Conservation (phyloP, 2,329 filamentous ascomycete genomes). For the Fusarium setosum region DNA sequence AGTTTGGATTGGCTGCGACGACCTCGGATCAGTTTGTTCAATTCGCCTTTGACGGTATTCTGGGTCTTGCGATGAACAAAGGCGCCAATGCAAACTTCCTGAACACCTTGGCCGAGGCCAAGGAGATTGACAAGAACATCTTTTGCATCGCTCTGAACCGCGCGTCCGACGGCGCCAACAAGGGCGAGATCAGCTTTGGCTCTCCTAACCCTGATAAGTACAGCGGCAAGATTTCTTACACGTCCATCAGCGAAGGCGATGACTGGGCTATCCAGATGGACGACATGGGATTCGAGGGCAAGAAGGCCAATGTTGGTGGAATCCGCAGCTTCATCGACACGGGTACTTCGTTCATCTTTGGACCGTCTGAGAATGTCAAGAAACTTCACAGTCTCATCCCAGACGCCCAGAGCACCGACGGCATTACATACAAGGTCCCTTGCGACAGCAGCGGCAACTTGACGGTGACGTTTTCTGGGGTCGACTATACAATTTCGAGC, state of each 20-base stretch:
- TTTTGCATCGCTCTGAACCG: constrained; percentile 80
- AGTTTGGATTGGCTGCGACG: constrained; percentile 78
- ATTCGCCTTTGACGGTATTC: constrained; percentile 89
- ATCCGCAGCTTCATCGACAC: constrained; percentile 82
- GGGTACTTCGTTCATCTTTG: constrained; percentile 83
- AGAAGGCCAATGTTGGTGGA: constrained; percentile 65
- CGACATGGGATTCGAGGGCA: constrained; percentile 71
- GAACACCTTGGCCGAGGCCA: constrained; percentile 66
- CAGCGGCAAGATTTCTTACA: constrained; percentile 76
- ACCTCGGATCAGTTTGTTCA: constrained; percentile 79
- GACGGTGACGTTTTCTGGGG: constrained; percentile 74
- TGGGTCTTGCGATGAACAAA: constrained; percentile 77
- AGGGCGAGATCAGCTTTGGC: constrained; percentile 84
- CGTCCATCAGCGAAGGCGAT: constrained; percentile 61
- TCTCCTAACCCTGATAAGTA: constrained; percentile 74
- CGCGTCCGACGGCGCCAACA: constrained; percentile 70
- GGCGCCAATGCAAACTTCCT: constrained; percentile 75
- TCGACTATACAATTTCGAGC: constrained; percentile 73
- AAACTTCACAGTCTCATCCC: constrained; percentile 76
- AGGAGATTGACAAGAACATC: constrained; percentile 70
- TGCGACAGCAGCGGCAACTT: constrained; percentile 73
- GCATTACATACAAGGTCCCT: constrained; percentile 76
- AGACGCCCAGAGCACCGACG: constrained; percentile 66
- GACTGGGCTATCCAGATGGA: constrained; percentile 82
- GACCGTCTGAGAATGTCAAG: constrained; percentile 74